Base-by-base conservation (phyloP, 768 basidiomycete genomes). In the Kwoniella bestiolae region DNA sequence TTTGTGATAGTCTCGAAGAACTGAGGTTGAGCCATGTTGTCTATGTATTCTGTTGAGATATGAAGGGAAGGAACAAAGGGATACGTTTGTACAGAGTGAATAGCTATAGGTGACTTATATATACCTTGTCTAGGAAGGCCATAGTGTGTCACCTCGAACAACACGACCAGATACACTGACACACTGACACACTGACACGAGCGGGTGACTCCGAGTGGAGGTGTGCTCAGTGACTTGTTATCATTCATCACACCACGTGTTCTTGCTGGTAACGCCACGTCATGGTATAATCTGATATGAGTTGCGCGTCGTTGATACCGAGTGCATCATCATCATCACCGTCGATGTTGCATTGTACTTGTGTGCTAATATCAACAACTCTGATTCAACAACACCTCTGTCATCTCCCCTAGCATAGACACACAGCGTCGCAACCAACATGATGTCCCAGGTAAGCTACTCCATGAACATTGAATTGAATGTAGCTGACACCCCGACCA, bases 1-100 rank as follows among this genome's bases (percentile, higher is more conserved):
- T 76, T 78, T 21, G 77, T 76, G 65, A 78, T 75, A 21, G 77
- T 78, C 62, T 78, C 77, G 66, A 78, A 78, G 73, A 78, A 78
- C 35, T 76, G 77, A 5, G 65, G 71, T 52, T 76, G 65, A 41
- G 51, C 26, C 68, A 70, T 74, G 34, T 18, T 34, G 58, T n/a
- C 2, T 35, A 47, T 47, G 25, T 47, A 47, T 21, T 11, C 9
- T 14, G n/a, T 5, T 47, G 38, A 41, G n/a, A 38, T 38, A 18
- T 18, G 38, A 41, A 14, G 12, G 38, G 18, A 41, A 18, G 38
- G 18, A 18, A 41, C 38, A 41, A 41, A 41, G 38, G 38, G 12
- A 38, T 38, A 38, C 7, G 3, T 12, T 41, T n/a, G n/a, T n/a
- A n/a, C n/a, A n/a, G n/a, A n/a, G n/a, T n/a, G n/a, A 18, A 41